These are phyloP conservation scores for Nitzschia sp. DNA, from an alignment of 108 stramenopile genomes.

Conservation along the genomic window DNA sequence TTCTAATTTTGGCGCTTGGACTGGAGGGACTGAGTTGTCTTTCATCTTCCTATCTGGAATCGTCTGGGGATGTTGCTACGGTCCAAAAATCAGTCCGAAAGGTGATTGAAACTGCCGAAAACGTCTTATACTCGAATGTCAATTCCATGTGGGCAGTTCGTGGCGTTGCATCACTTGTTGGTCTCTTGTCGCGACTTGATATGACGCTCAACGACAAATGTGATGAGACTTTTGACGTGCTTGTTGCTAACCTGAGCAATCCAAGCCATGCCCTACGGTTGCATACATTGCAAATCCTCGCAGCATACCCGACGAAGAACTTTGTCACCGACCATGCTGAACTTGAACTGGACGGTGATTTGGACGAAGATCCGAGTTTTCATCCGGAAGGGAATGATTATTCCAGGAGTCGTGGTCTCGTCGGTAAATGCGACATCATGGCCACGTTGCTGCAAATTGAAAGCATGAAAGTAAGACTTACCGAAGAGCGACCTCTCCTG, in stretches of 20 bases:
- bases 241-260: conserved; percentile 61
- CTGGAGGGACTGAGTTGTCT: conserved; percentile 60
- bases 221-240: conserved; percentile 50
- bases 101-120: conserved; percentile 32
- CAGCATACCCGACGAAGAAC: conserved; percentile 61
- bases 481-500: conserved; percentile 59
- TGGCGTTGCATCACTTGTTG: conserved; percentile 48
- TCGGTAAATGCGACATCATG: conserved; percentile 67
- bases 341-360: conserved; percentile 76
- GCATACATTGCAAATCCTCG: conserved; percentile 72
- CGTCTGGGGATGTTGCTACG: background rate
- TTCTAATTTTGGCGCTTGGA: conserved; percentile 33
- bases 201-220: background rate
- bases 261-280: conserved; percentile 70
- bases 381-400: conserved; percentile 1
- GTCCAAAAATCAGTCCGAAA: conserved; percentile 28
- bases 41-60: conserved; percentile 6
- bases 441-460: conserved; percentile 61
- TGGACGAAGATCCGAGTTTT: conserved; percentile 71
- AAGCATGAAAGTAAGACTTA: conserved; percentile 55
- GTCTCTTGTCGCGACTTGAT: conserved; percentile 22
- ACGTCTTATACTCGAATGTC: conserved; percentile 37
- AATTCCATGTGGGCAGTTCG: conserved; percentile 60
- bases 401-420: background rate
- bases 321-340: conserved; percentile 76